Evolutionary conservation across 2,329 filamentous ascomycete genomes (phyloP).

Genomic region (Penicillium sp.): DNA sequence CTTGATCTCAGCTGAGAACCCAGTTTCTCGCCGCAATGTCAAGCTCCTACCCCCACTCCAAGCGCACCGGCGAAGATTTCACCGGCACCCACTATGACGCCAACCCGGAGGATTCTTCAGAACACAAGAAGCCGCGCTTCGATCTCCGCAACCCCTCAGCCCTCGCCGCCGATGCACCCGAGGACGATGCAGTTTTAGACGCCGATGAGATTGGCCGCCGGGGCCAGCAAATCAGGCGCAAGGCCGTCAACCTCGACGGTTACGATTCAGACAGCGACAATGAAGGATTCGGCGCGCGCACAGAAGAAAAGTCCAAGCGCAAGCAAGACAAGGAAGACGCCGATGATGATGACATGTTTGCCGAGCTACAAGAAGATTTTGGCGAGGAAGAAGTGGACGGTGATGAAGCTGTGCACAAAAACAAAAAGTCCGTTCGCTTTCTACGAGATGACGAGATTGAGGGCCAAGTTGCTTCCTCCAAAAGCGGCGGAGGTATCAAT

Average conservation of each 20-base stretch:
- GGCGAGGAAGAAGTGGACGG: slow-evolving; percentile 56
- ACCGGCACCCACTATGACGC: slow-evolving; percentile 70
- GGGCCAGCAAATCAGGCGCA: slow-evolving; percentile 76
- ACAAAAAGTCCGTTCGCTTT: slow-evolving; percentile 64
- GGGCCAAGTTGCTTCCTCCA: slow-evolving; percentile 75
- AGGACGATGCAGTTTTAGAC: slow-evolving; percentile 76
- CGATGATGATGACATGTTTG: slow-evolving; percentile 77
- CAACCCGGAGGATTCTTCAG: slow-evolving; percentile 45
- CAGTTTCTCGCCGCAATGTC: slow-evolving; percentile 47
- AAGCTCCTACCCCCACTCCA: slow-evolving; percentile 71
- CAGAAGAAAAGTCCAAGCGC: slow-evolving; percentile 58
- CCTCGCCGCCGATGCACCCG: slow-evolving; percentile 77
- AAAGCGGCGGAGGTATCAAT: slow-evolving; percentile 69
- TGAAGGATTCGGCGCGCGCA: slow-evolving; percentile 80
- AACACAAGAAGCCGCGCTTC: slow-evolving; percentile 81
- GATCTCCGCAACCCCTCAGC: slow-evolving; percentile 93
- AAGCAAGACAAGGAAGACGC: slow-evolving; percentile 38
- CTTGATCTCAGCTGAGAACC: background rate
- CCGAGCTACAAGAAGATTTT: slow-evolving; percentile 64
- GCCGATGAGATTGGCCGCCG: slow-evolving; percentile 86
- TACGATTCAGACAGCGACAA: slow-evolving; percentile 94
- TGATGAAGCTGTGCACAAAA: slow-evolving; percentile 57
- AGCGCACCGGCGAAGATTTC: slow-evolving; percentile 80
- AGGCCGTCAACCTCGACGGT: slow-evolving; percentile 93
- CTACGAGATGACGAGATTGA: slow-evolving; percentile 68